A percentile compares a stretch with the other conserved stretches of the same genome.
Conservation (phyloP, 23 red algal species). For the Cyanidiococcus yangmingshanensis region DNA sequence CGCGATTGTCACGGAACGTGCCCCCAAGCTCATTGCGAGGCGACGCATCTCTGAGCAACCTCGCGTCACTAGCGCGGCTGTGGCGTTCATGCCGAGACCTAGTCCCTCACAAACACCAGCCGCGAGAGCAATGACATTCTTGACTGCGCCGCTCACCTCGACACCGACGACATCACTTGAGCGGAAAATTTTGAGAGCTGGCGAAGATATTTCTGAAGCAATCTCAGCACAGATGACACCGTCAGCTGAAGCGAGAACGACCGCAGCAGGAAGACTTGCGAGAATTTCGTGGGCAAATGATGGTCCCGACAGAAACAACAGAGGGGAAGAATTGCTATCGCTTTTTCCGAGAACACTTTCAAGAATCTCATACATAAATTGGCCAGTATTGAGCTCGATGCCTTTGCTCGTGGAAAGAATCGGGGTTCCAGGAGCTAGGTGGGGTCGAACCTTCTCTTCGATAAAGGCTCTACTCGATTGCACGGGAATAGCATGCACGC, state of each 20-base stretch:
- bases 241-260: slow-evolving; percentile 63
- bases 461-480: slow-evolving; percentile 62
- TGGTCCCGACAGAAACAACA: slow-evolving; percentile 83
- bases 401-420: slow-evolving; percentile 93
- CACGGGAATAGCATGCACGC: slow-evolving; percentile 89
- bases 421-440: slow-evolving; percentile 39
- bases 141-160: slow-evolving; percentile 84
- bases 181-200: slow-evolving; percentile 85
- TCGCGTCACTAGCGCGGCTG: slow-evolving; percentile 84
- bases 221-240: slow-evolving; percentile 35
- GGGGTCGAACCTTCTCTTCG: neutral
- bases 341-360: slow-evolving; percentile 34
- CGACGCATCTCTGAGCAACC: slow-evolving; percentile 96
- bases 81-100: slow-evolving; percentile 90
- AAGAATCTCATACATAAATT: slow-evolving; percentile 89
- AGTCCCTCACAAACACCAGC: slow-evolving; percentile 91
- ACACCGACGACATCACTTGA: slow-evolving; percentile 73
- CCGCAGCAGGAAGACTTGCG: slow-evolving; percentile 71
- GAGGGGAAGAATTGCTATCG: slow-evolving; percentile 10
- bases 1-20: slow-evolving; percentile 62
- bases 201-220: slow-evolving; percentile 63
- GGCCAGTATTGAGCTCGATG: slow-evolving; percentile 51
- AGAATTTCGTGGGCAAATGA: slow-evolving; percentile 90
- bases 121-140: slow-evolving; percentile 96
- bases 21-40: slow-evolving; percentile 58